Conservation (phyloP, 805 yeast species). For the Saturnispora ahearnii region DNA sequence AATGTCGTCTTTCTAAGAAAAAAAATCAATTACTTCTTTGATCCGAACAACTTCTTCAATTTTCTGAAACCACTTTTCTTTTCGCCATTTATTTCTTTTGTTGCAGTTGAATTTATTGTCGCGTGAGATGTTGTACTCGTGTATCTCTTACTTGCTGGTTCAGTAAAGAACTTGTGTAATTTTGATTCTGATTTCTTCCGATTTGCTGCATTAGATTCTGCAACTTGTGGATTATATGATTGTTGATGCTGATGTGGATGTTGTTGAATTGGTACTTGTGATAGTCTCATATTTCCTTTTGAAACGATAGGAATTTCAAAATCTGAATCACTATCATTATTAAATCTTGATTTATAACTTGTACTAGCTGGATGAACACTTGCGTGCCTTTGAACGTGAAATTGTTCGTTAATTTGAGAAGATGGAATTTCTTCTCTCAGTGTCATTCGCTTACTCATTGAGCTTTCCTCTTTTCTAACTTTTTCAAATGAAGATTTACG, state of each 20-base stretch:
- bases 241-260: not conserved
- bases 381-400: not conserved
- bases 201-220: not conserved
- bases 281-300: not conserved
- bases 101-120: conserved; percentile 22
- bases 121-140: conserved; percentile 8
- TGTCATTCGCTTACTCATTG: conserved; percentile 25
- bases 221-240: not conserved
- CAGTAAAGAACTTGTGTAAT: conserved; percentile 13
- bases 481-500: conserved; percentile 53
- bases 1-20: not conserved
- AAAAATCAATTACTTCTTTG: conserved; percentile 7
- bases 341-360: conserved; percentile 44
- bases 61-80: conserved; percentile 29
- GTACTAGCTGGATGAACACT: conserved; percentile 22
- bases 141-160: conserved; percentile 12
- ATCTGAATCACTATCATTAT: conserved; percentile 55
- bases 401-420: too few species aligned
- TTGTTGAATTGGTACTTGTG: not conserved
- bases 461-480: conserved; percentile 19
- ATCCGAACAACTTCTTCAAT: conserved; percentile 29
- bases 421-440: conserved; percentile 17
- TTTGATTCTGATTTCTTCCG: conserved; percentile 8
- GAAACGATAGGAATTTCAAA: conserved; percentile 25
- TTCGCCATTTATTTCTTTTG: conserved; percentile 13